Evolutionary conservation across 345 rosid species (phyloP).

Genomic region (Eucalyptus curtisii): DNA sequence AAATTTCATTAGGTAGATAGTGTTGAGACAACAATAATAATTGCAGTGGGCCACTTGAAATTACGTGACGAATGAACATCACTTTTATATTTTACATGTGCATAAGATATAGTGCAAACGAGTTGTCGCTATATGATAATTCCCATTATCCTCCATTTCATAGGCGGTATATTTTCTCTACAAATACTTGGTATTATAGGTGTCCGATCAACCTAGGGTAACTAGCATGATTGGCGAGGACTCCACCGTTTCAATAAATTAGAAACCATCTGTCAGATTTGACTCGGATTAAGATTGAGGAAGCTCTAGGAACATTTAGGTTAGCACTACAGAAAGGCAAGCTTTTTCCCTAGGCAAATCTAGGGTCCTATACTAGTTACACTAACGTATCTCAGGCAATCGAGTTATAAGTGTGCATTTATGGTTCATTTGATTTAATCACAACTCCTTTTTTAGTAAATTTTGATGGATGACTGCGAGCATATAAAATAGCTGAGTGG

Average conservation of each 20-base stretch:
- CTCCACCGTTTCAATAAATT: not conserved
- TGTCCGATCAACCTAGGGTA: not conserved
- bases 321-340: not conserved
- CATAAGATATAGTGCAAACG: not conserved
- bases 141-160: not conserved
- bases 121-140: not conserved
- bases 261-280: not conserved
- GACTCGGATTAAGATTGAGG: not conserved
- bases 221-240: fast-evolving
- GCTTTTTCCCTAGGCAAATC: not conserved
- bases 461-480: not conserved
- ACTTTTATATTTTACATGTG: not conserved
- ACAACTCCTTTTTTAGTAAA: not conserved
- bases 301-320: not conserved
- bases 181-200: not conserved
- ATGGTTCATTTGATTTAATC: not conserved
- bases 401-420: not conserved
- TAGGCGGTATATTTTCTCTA: not conserved
- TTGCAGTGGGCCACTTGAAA: not conserved
- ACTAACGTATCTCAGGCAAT: not conserved
- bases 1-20: not conserved
- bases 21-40: not conserved
- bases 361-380: not conserved
- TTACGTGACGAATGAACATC: not conserved
- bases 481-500: not conserved